These are phyloP conservation scores for Microbotryomycetes sp. DNA, from an alignment of 1,284 basidiomycete species.

Conservation along the genomic window DNA sequence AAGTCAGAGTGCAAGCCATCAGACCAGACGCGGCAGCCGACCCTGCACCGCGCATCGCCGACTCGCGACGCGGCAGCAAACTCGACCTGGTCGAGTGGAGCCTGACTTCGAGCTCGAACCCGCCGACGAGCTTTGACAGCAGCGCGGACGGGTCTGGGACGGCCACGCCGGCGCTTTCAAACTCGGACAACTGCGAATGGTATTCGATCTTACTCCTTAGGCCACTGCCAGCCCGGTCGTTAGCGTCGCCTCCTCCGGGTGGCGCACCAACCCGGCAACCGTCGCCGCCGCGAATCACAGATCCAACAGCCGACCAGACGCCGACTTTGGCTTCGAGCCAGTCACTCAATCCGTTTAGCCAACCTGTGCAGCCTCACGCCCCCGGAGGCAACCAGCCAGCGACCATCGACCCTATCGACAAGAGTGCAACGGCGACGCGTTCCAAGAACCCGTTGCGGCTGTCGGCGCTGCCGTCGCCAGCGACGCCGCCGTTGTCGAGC, in stretches of 20 bases:
- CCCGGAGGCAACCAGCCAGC: not conserved
- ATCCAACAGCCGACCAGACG: not conserved
- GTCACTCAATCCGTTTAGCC: not conserved
- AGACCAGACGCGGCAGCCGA: not conserved
- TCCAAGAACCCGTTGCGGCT: not conserved
- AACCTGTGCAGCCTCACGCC: not conserved
- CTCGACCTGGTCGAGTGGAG: not conserved
- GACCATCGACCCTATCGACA: not conserved
- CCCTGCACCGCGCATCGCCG: not conserved
- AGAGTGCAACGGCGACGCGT: not conserved
- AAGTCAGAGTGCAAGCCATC: constrained; percentile 4
- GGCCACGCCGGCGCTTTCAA: not conserved
- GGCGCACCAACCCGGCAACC: not conserved
- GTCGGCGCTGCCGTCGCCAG: not conserved
- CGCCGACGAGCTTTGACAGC: not conserved
- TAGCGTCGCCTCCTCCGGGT: not conserved
- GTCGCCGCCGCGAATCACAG: not conserved
- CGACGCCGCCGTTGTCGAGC: not conserved
- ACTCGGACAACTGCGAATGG: not conserved
- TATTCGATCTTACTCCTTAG: constrained; percentile 9
- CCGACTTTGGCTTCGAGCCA: not conserved
- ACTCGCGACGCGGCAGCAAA: not conserved
- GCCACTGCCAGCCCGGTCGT: not conserved
- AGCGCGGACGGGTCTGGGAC: not conserved
- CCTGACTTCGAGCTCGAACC: not conserved